A percentile compares a stretch with the other conserved stretches of the same genome.
These are phyloP conservation scores for Aspergillus cejpii DNA, from an alignment of 2,329 filamentous ascomycete genomes.

Conservation along the genomic window DNA sequence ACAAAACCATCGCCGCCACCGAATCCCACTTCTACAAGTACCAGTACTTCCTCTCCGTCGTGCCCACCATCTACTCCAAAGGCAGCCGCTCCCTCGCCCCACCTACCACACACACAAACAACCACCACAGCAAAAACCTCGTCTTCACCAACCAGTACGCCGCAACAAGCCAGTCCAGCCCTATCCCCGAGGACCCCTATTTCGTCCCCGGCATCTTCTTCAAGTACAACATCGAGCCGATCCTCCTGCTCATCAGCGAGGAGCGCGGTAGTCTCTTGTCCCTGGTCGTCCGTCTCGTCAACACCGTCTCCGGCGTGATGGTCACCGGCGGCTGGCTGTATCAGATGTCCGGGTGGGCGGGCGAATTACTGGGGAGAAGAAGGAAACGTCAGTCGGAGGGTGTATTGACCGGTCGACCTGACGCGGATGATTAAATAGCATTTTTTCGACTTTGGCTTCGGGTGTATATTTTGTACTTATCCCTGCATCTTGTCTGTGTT, in stretches of 20 bases:
- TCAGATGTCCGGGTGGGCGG: conserved; percentile 70
- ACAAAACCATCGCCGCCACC: conserved; percentile 78
- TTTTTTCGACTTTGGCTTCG: neutral
- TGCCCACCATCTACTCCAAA: conserved; percentile 85
- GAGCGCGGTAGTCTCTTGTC: conserved; percentile 66
- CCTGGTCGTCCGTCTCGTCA: conserved; percentile 76
- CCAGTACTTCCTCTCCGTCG: conserved; percentile 94
- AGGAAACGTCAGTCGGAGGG: conserved; percentile 41
- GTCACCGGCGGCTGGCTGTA: conserved; percentile 93
- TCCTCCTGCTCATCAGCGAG: conserved; percentile 79
- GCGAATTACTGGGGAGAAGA: conserved; percentile 44
- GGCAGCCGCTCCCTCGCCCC: conserved; percentile 35
- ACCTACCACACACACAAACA: conserved; percentile 28
- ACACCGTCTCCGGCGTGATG: conserved; percentile 82
- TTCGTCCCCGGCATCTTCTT: conserved; percentile 86
- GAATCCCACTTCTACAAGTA: conserved; percentile 80
- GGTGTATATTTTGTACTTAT: neutral
- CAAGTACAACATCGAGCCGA: conserved; percentile 98
- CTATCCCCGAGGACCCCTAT: conserved; percentile 50
- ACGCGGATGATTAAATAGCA: conserved; percentile 25
- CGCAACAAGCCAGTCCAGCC: conserved; percentile 76
- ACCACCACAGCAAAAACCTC: conserved; percentile 45
- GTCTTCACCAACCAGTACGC: conserved; percentile 97
- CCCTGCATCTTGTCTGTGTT: too few species aligned
- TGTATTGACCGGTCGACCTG: conserved; percentile 43